Conservation (phyloP, 2,329 filamentous ascomycete genomes). For the Sphaceloma murrayae region DNA sequence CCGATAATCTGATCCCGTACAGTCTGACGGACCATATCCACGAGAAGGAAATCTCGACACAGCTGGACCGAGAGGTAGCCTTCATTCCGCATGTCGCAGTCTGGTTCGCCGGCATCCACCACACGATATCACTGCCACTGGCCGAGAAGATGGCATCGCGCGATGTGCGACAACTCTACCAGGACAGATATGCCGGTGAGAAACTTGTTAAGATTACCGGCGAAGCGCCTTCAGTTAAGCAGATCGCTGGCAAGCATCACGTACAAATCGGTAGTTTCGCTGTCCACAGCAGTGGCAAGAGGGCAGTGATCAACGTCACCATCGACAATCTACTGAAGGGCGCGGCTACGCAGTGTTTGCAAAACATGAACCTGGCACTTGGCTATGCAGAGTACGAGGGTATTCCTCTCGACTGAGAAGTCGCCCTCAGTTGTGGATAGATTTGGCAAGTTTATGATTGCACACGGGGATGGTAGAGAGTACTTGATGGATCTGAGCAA, state of each 20-base stretch:
- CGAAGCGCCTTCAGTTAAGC: slow-evolving; percentile 76
- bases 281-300: slow-evolving; percentile 79
- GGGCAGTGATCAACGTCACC: slow-evolving; percentile 86
- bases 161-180: slow-evolving; percentile 88
- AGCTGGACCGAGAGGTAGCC: slow-evolving; percentile 63
- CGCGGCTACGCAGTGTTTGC: slow-evolving; percentile 83
- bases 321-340: slow-evolving; percentile 94
- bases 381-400: slow-evolving; percentile 84
- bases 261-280: slow-evolving; percentile 93
- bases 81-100: slow-evolving; percentile 93
- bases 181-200: slow-evolving; percentile 92
- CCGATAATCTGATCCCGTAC: slow-evolving; percentile 84
- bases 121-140: slow-evolving; percentile 83
- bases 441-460: background rate
- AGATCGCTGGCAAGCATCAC: slow-evolving; percentile 74
- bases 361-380: slow-evolving; percentile 91
- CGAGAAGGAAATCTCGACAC: slow-evolving; percentile 76
- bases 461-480: too few relatives aligned
- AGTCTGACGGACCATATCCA: slow-evolving; percentile 89
- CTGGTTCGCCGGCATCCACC: slow-evolving; percentile 94
- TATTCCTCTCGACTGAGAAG: slow-evolving; percentile 52
- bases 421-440: background rate
- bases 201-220: slow-evolving; percentile 88
- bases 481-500: too few relatives aligned
- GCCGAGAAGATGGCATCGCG: slow-evolving; percentile 78